Base-by-base conservation (phyloP, 495 filamentous ascomycete genomes). In the Aspergillus avenaceus region DNA sequence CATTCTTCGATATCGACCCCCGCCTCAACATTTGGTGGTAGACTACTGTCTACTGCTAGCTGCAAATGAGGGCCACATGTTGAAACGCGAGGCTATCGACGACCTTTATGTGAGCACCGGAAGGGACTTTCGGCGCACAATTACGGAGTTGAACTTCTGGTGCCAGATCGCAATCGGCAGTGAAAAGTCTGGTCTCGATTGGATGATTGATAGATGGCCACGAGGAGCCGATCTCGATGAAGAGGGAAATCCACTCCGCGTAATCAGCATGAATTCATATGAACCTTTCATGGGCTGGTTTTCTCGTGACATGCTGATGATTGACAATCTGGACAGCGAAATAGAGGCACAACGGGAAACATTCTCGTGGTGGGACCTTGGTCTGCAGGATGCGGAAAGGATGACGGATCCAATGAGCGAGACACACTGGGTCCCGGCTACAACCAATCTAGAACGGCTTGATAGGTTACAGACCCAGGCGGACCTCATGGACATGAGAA, bases 81-180 rank as follows among this genome's bases (percentile, higher is more conserved):
- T 99, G 9, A 61, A 78, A 32, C 75, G 90, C 23, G 67, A 81
- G 6, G 81, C 88, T 0, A 75, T 93, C 2, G 72, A 76, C 47
- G 69, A 75, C 29, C 78, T 99, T 3, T 96, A 90, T 57, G 66
- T 76, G 37, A 78, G 81, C 1, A 83, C 84, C 22, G 58, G 74
- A 2, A 64, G 75, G 36, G 93, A 97, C 61, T 72, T 99, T 16
- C 82, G 95, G 18, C 87, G 82, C 23, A 83, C 84, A 0, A 82
- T 97, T n/a, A 85, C 79, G 51, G 90, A 99, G 42, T 74, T 99
- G 9, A 83, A 95, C 54, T 95, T 93, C 64, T 97, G 90, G 90
- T 97, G 95, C 59, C 93, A 97, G 67, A 90, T 97, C 67, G 91
- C 82, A 0, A 81, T 97, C 22, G 95, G 95, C n/a, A 92, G 95